Conservation (phyloP, 129 eudicot species). For the Helianthus tuberosus region DNA sequence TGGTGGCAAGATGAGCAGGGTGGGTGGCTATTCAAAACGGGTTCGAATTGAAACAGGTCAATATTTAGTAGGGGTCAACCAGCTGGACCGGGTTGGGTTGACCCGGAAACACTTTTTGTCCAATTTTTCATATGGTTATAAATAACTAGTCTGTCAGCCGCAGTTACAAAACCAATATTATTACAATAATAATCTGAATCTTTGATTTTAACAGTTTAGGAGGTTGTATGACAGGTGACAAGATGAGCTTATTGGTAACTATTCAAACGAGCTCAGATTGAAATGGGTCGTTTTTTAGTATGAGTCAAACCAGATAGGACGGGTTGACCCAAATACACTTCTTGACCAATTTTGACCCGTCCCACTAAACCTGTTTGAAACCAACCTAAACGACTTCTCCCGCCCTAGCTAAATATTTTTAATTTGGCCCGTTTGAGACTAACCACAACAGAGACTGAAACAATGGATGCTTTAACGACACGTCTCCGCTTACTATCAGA, state of each 20-base stretch:
- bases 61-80: not conserved
- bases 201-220: not conserved
- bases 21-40: not conserved
- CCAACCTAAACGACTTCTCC: not conserved
- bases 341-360: not conserved
- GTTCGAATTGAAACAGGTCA: not conserved
- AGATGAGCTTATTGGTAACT: too few relatives aligned
- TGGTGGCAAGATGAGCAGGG: not conserved
- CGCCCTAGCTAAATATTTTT: not conserved
- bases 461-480: constrained; percentile 65
- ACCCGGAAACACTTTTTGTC: not conserved
- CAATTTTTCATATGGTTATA: not conserved
- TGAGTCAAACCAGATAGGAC: too few relatives aligned
- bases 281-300: too few relatives aligned
- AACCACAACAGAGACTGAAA: constrained; percentile 63
- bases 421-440: constrained; percentile 25
- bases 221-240: constrained; percentile 2
- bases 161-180: not conserved
- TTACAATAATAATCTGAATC: not conserved
- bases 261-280: too few relatives aligned
- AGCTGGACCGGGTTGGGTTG: not conserved
- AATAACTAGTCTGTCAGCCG: not conserved
- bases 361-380: not conserved
- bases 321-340: too few relatives aligned
- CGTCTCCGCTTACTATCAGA: constrained; percentile 72